Base-by-base conservation (phyloP, 352 stramenopile species). In the Globisporangium uncinulatum region DNA sequence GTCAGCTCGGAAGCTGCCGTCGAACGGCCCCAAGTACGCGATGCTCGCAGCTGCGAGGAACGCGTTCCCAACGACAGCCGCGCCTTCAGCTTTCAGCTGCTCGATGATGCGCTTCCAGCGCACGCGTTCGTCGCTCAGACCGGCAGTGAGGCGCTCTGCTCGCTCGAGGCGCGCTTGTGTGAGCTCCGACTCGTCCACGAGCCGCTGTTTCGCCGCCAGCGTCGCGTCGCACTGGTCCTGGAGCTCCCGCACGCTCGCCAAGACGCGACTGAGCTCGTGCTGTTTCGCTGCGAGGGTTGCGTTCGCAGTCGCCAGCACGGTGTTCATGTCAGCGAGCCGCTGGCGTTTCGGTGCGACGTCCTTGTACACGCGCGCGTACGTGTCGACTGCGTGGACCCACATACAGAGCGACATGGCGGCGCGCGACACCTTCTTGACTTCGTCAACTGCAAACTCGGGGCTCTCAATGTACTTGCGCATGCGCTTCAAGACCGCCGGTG, bases 341-440 rank as follows among this genome's bases (percentile, higher is more conserved):
- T 92, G 79, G 1, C 74, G 74, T 50, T 93, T 96, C 0, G 86
- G 86, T 0, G 69, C 77, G 2, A 96, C 85, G 51, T 93, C 79
- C 58, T 87, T 85, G 54, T 76, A 76, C 0, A 92, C 61, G 7
- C 77, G 74, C 13, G 79, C 79, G 34, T 96, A 96, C 10, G 83
- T 89, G 54, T 92, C 74, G 24, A 96, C 67, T 0, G 86, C 86
- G 61, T 92, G 82, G 17, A 94, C 80, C 84, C 84, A 96, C 83
- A 94, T 95, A 31, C 86, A 95, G 29, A 96, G 56, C n/a, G 79
- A 89, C 74, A 87, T 87, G 3, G 85, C 85, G 0, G 86, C 86
- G 17, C 69, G 66, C 6, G 80, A 94, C 6, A 92, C 83, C 53
- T 94, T 92, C 59, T 80, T 89, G 2, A 94, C 82, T 62, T 91